Conservation (phyloP, 768 basidiomycete species). For the Leccinum variicolor region DNA sequence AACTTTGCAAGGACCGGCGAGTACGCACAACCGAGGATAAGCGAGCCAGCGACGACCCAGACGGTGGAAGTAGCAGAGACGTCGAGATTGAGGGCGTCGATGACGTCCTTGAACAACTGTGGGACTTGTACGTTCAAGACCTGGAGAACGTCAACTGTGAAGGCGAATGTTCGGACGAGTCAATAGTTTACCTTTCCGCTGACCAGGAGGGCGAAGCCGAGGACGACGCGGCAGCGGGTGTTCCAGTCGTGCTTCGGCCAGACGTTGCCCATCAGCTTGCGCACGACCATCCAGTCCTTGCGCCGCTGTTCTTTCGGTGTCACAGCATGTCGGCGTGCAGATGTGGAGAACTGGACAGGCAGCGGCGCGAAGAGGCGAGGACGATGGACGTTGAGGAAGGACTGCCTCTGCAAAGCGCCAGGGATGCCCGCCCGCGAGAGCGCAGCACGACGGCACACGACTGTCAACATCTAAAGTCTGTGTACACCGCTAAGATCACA, state of each 20-base stretch:
- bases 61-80: slow-evolving; percentile 73
- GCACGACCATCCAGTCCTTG: slow-evolving; percentile 86
- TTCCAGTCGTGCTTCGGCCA: slow-evolving; percentile 89
- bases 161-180: background rate
- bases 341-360: slow-evolving; percentile 16
- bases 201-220: slow-evolving; percentile 78
- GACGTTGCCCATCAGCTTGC: slow-evolving; percentile 78
- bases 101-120: slow-evolving; percentile 86
- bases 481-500: background rate
- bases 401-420: slow-evolving; percentile 1
- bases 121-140: slow-evolving; percentile 98
- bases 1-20: background rate
- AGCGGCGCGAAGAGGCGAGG: background rate
- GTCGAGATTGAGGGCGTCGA: slow-evolving; percentile 86
- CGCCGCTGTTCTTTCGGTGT: slow-evolving; percentile 51
- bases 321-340: slow-evolving; percentile 13
- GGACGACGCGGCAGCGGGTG: slow-evolving; percentile 75
- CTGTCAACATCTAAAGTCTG: slow-evolving; percentile 21
- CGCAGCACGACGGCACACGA: slow-evolving; percentile 23
- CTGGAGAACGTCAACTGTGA: slow-evolving; percentile 37
- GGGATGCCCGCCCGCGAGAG: slow-evolving; percentile 5
- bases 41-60: slow-evolving; percentile 87
- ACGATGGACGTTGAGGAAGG: slow-evolving; percentile 6
- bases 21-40: slow-evolving; percentile 85
- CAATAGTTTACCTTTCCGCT: slow-evolving; percentile 69